Evolutionary conservation across 1,284 basidiomycete genomes (phyloP).

Genomic region (Pisolithus thermaeus): DNA sequence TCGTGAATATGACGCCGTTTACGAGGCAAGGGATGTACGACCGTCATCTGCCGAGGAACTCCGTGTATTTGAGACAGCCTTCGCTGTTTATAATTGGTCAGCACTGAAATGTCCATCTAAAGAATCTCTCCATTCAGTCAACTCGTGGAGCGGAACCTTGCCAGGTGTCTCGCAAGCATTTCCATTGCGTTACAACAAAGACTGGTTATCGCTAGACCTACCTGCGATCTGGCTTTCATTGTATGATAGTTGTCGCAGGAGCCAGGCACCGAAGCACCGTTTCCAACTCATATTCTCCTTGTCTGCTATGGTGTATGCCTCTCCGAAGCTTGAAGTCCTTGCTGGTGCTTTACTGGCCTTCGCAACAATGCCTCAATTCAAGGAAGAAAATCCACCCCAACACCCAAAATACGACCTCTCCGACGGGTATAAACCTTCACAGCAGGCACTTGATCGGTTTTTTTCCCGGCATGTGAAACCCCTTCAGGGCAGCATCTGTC

Average conservation of each 20-base stretch:
- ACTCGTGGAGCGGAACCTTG: constrained; percentile 8
- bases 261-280: constrained; percentile 9
- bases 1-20: constrained; percentile 9
- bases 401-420: constrained; percentile 13
- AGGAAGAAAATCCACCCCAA: constrained; percentile 9
- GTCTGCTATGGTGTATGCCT: constrained; percentile 27
- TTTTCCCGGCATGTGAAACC: constrained; percentile 3
- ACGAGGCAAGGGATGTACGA: constrained; percentile 14
- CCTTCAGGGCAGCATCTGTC: constrained; percentile 15
- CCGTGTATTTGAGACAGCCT: constrained; percentile 13
- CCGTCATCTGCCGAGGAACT: constrained; percentile 5
- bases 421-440: constrained; percentile 10
- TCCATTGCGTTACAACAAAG: constrained; percentile 15
- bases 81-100: constrained; percentile 3
- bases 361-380: constrained; percentile 15
- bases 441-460: background rate
- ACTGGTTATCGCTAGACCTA: constrained; percentile 18
- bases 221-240: constrained; percentile 24
- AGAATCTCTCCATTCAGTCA: constrained; percentile 5
- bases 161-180: background rate
- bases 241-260: constrained; percentile 25
- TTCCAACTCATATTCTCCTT: constrained; percentile 29
- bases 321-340: constrained; percentile 7
- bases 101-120: background rate
- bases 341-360: constrained; percentile 30